These are phyloP conservation scores for Candida ascalaphidarum DNA, from an alignment of 805 yeast genomes.

Conservation along the genomic window DNA sequence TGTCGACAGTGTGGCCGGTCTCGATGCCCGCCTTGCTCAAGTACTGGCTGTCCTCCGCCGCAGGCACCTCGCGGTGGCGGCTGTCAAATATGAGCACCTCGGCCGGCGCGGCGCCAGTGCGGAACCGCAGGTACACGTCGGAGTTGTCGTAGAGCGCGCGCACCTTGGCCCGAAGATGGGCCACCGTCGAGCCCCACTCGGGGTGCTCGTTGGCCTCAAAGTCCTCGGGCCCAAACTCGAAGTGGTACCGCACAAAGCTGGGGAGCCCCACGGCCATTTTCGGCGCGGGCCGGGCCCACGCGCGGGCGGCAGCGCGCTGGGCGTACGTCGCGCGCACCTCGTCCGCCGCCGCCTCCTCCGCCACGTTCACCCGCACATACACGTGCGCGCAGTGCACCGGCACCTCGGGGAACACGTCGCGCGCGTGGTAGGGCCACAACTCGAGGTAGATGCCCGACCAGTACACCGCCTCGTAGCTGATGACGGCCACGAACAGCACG, in stretches of 20 bases:
- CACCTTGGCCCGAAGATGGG: conserved; percentile 49
- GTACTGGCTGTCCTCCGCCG: conserved; percentile 16
- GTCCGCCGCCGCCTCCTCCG: conserved; percentile 8
- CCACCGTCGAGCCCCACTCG: conserved; percentile 63
- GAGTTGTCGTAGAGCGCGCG: conserved; percentile 45
- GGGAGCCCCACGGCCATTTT: too few species aligned
- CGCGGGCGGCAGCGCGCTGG: conserved; percentile 8
- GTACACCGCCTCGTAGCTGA: conserved; percentile 32
- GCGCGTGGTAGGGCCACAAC: conserved; percentile 43
- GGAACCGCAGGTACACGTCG: conserved; percentile 12
- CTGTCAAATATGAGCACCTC: conserved; percentile 24
- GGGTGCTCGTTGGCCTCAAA: conserved; percentile 51
- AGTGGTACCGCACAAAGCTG: conserved; percentile 42
- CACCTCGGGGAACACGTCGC: conserved; percentile 58
- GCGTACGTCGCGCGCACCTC: conserved; percentile 17
- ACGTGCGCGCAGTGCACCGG: conserved; percentile 79
- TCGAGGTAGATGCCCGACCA: conserved; percentile 34
- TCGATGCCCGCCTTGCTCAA: conserved; percentile 30
- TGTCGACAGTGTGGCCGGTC: conserved; percentile 35
- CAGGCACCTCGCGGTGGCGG: conserved; percentile 13
- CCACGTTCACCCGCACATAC: conserved; percentile 43
- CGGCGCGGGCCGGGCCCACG: too few species aligned
- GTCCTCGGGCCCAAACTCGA: conserved; percentile 79
- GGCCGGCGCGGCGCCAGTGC: conserved; percentile 2
- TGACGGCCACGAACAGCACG: conserved; percentile 6